Evolutionary conservation across 495 filamentous ascomycete genomes (phyloP).

Genomic region (Evernia prunastri): DNA sequence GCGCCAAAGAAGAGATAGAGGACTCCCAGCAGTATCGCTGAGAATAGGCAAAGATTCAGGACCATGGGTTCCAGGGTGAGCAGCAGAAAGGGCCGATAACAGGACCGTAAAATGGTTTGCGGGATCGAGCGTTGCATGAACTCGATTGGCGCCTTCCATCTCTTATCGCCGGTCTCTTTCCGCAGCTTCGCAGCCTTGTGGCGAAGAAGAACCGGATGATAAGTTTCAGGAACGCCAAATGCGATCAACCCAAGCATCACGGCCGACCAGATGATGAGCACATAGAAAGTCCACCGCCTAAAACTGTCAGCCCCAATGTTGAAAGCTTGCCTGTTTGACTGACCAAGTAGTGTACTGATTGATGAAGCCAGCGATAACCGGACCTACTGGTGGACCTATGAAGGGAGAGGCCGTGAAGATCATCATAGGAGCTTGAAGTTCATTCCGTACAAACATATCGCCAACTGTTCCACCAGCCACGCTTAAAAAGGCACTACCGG

Average conservation of each 20-base stretch:
- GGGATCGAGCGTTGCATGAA: constrained; percentile 63
- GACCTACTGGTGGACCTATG: constrained; percentile 48
- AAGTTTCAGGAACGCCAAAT: constrained; percentile 84
- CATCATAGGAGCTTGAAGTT: constrained; percentile 74
- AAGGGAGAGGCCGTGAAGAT: constrained; percentile 77
- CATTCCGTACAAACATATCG: constrained; percentile 71
- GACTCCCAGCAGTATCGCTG: constrained; percentile 78
- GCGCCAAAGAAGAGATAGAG: constrained; percentile 95
- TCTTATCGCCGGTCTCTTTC: constrained; percentile 67
- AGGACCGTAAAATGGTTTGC: constrained; percentile 60
- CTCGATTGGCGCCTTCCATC: constrained; percentile 78
- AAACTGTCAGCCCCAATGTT: constrained; percentile 8
- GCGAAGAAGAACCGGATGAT: constrained; percentile 69
- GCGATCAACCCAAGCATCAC: constrained; percentile 54
- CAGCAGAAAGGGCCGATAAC: constrained; percentile 76
- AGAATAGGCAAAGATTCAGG: constrained; percentile 74
- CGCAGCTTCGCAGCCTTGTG: constrained; percentile 66
- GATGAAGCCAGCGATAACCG: constrained; percentile 59
- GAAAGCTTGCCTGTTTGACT: constrained; percentile 9
- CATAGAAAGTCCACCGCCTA: constrained; percentile 84
- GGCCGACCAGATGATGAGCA: constrained; percentile 74
- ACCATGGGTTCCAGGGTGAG: constrained; percentile 84
- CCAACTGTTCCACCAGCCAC: constrained; percentile 90
- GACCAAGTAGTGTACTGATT: constrained; percentile 70
- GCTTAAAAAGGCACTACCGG: constrained; percentile 80